Percentiles rank a stretch among this genome's conserved stretches.
These are phyloP conservation scores for Kurtzmaniella quercitrusa DNA, from an alignment of 1,139 yeast species.

Conservation along the genomic window DNA sequence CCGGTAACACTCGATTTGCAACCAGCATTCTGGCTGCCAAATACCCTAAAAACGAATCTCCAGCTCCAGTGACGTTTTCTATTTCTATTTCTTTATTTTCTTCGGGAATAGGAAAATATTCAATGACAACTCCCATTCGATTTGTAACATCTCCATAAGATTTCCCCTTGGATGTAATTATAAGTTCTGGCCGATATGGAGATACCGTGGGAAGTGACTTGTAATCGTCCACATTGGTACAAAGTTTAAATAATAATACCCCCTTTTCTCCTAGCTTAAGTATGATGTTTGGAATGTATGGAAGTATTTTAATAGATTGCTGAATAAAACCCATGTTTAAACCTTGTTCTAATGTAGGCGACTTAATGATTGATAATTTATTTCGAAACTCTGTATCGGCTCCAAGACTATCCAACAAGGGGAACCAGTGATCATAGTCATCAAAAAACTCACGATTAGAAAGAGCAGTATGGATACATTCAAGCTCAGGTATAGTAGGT, in stretches of 20 bases:
- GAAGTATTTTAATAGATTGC: slow-evolving; percentile 65
- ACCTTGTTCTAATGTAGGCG: slow-evolving; percentile 19
- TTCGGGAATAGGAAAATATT: slow-evolving; percentile 54
- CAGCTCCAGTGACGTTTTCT: slow-evolving; percentile 66
- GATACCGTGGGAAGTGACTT: slow-evolving; percentile 36
- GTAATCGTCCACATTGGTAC: slow-evolving; percentile 24
- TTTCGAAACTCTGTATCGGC: slow-evolving; percentile 45
- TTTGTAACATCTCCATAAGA: slow-evolving; percentile 13
- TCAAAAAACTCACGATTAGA: slow-evolving; percentile 44
- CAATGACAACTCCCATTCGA: slow-evolving; percentile 51
- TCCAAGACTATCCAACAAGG: slow-evolving; percentile 59
- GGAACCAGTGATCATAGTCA: slow-evolving; percentile 71
- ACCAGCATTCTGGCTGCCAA: slow-evolving; percentile 27
- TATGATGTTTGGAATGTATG: slow-evolving; percentile 64
- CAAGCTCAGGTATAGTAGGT: slow-evolving; percentile 66
- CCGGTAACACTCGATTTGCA: slow-evolving; percentile 10
- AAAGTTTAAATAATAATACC: slow-evolving; percentile 41
- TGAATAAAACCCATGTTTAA: slow-evolving; percentile 54
- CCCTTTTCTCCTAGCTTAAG: slow-evolving; percentile 71
- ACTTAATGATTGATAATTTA: slow-evolving; percentile 23
- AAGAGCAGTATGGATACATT: slow-evolving; percentile 50
- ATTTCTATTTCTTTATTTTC: slow-evolving; percentile 29
- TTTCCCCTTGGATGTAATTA: slow-evolving; percentile 16
- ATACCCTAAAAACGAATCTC: slow-evolving; percentile 65
- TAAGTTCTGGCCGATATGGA: slow-evolving; percentile 23